Conservation (phyloP, 2,329 filamentous ascomycete genomes). For the Penicillium sp. region DNA sequence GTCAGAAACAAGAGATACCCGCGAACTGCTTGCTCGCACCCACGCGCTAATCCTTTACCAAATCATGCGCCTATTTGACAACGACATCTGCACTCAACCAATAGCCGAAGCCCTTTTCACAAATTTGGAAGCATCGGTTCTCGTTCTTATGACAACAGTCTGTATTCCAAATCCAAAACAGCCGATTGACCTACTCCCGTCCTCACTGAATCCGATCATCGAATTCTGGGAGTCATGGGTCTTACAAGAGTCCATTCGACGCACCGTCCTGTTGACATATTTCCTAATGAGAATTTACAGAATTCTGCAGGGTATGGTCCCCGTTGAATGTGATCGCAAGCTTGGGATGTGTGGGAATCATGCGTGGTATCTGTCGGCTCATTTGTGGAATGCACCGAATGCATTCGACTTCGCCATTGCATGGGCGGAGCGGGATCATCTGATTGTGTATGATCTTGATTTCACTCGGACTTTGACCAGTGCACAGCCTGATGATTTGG, state of each 20-base stretch:
- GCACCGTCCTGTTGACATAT: conserved; percentile 51
- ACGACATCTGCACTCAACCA: conserved; percentile 45
- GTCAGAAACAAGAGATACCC: conserved; percentile 20
- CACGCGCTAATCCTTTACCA: conserved; percentile 53
- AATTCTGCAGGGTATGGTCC: conserved; percentile 18
- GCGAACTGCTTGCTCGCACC: conserved; percentile 43
- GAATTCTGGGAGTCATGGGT: conserved; percentile 54
- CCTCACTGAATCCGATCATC: conserved; percentile 43
- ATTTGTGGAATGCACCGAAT: conserved; percentile 27
- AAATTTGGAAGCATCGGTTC: conserved; percentile 21
- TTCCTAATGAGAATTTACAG: conserved; percentile 40
- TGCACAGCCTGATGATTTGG: conserved; percentile 27
- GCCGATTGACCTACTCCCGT: conserved; percentile 10
- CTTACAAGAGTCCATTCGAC: conserved; percentile 53
- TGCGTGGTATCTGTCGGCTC: conserved; percentile 30
- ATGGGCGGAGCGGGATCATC: conserved; percentile 27
- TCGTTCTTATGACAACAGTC: conserved; percentile 18
- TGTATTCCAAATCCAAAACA: conserved; percentile 18
- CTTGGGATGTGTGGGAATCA: conserved; percentile 22
- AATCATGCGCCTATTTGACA: conserved; percentile 52
- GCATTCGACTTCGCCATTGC: conserved; percentile 30
- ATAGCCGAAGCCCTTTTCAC: conserved; percentile 39
- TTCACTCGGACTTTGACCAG: conserved; percentile 18
- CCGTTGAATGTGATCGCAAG: conserved; percentile 24
- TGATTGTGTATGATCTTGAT: conserved; percentile 25